A percentile compares a stretch with the other conserved stretches of the same genome.
phyloP scores from a whole-genome alignment of 208 protist species.

The Trypanosoma grayi region DNA sequence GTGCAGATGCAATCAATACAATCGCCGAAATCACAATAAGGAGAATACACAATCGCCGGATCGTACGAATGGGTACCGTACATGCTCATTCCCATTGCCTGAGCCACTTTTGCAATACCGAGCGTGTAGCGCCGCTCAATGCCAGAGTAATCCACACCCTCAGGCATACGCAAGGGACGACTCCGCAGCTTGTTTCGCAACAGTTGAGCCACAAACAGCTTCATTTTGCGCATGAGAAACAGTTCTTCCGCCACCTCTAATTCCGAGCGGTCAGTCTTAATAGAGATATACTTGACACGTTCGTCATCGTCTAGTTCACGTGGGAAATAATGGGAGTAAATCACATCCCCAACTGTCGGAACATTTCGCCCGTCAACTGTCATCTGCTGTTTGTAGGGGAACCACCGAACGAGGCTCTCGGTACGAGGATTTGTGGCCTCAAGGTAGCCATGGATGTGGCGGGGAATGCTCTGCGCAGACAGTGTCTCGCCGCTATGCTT shows the following conservation, averaged over 20 bases:
- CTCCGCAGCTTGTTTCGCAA: conserved; percentile 77
- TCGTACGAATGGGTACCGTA: conserved; percentile 77
- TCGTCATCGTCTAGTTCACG: conserved; percentile 76
- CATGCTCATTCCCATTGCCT: conserved; percentile 88
- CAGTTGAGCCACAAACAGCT: conserved; percentile 75
- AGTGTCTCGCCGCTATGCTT: conserved; percentile 65
- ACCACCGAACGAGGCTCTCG: conserved; percentile 73
- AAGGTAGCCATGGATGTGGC: conserved; percentile 87
- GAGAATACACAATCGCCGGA: conserved; percentile 75
- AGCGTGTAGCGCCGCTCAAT: conserved; percentile 83
- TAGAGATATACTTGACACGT: conserved; percentile 75
- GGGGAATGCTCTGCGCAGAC: conserved; percentile 78
- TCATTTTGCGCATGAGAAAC: conserved; percentile 89
- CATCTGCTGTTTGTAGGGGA: conserved; percentile 87
- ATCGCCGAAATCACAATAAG: conserved; percentile 74
- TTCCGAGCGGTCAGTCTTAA: conserved; percentile 74
- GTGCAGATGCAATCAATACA: conserved; percentile 78
- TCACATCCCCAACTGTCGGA: conserved; percentile 69
- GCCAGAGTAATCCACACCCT: conserved; percentile 78
- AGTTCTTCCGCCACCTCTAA: conserved; percentile 82
- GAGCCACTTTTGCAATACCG: conserved; percentile 69
- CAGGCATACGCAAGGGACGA: conserved; percentile 69
- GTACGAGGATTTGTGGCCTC: conserved; percentile 68
- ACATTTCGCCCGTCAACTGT: conserved; percentile 78
- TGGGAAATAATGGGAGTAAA: conserved; percentile 86